Evolutionary conservation across 805 yeast genomes (phyloP).

Genomic region (Lipomyces mesembrius): DNA sequence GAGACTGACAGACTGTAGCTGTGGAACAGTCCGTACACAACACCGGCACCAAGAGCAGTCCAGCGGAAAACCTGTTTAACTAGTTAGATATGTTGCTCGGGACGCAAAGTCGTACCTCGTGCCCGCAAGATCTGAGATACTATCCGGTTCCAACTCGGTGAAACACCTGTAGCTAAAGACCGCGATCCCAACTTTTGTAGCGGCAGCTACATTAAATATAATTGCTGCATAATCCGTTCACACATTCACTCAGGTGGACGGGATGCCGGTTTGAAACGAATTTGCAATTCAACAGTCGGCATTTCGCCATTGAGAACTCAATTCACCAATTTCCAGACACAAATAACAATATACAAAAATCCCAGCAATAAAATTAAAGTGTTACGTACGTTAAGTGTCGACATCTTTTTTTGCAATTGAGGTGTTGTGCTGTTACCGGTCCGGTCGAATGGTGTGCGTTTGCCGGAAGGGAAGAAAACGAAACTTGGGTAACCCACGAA

Average conservation of each 20-base stretch:
- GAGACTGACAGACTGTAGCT: constrained; percentile 67
- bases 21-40: constrained; percentile 86
- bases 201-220: no score
- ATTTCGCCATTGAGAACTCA: background rate
- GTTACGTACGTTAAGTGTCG: constrained; percentile 2
- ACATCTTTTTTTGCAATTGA: background rate
- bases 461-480: background rate
- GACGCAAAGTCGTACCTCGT: background rate
- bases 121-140: background rate
- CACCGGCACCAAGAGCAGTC: constrained; percentile 86
- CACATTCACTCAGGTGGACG: no score
- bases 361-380: background rate
- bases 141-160: background rate
- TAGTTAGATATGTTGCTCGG: background rate
- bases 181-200: no score
- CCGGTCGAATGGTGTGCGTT: background rate
- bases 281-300: background rate
- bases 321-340: background rate
- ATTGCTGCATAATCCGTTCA: no score
- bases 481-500: background rate
- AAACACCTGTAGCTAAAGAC: no score
- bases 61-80: constrained; percentile 78
- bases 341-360: background rate
- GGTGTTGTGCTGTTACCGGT: background rate
- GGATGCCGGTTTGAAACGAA: background rate